Base-by-base conservation (phyloP, 257 asterid species). In the Asclepias syriaca region DNA sequence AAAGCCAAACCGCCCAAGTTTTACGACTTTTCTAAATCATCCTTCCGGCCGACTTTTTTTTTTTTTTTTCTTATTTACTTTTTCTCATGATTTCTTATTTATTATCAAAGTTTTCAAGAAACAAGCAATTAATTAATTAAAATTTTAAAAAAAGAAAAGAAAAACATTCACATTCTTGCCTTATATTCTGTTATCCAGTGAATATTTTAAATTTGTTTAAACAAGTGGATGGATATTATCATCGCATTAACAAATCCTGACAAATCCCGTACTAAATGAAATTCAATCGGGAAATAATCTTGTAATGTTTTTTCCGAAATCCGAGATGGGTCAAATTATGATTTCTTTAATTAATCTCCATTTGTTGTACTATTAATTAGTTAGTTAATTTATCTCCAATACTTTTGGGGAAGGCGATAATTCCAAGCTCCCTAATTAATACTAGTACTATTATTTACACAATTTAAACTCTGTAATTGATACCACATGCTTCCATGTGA, bases 401-500 rank as follows among this genome's bases (percentile, higher is more conserved):
- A 46, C 32, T 27, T 65, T 40, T 29, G 53, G 43, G 53, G 48
- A 9, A 9, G 11, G 10, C 9, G 10, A 43, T 32, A 2, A 66
- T 66, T 40, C 54, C 13, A 3, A 66, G 54, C 34, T 43, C 19
- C 11, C 48, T 9, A 43, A 43, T 43, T 8, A 43, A 43, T 43
- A 43, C 8, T 6, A 40, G 46, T 40, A 40, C 45, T 40, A 40
- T 40, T 40, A 39, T 4, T 61, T 65, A 65, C n/a, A 11, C 49
- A 40, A 9, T 39, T 24, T 19, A 65, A 39, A 65, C 7, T 18
- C 22, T 32, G 46, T 11, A 10, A 6, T 34, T 65, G 53, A 43
- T 43, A 19, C 57, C 70, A 66, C 56, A 22, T 66, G 70, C 55
- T 4, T 9, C 19, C 70, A 66, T 21, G 70, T 66, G 50, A 39